Base-by-base conservation (phyloP, 192 early-diverging fungal genomes). In the Chytriomyces confervae region DNA sequence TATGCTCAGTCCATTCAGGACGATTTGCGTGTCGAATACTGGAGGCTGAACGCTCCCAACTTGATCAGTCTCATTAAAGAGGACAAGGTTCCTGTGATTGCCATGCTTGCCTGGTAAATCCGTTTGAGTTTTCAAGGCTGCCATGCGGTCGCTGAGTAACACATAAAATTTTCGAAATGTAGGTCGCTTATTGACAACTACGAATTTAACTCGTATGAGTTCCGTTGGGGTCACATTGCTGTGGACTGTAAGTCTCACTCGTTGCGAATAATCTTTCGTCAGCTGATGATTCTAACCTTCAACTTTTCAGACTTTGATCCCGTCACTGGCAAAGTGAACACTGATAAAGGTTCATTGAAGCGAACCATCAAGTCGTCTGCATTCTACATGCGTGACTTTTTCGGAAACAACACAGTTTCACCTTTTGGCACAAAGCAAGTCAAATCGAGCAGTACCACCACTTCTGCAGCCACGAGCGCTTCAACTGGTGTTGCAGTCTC, bases 111-210 rank as follows among this genome's bases (percentile, higher is more conserved):
- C 5, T 81, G 80, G 80, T 36, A 36, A 36, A 36, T 36, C 36
- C 36, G 36, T 36, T 36, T 3, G 36, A 36, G 36, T 36, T 36
- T 36, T 36, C 36, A 36, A 36, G 36, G 2, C 2, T 36, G 36
- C 36, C 36, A 36, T 3, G 36, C 4, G 2, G 36, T 36, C 36
- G 36, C 36, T 36, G 36, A 36, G 36, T 36, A 36, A 36, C 2
- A 36, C 36, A 36, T 36, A 36, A 36, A 36, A 36, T 36, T 36
- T 36, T 36, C 36, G 36, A 36, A 36, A 36, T 36, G 36, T 36
- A 36, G 36, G 36, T 66, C 61, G 46, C 64, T 81, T 61, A 20
- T 81, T 10, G 80, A 81, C 69, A 81, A 81, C 61, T 81, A 79
- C 49, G 80, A 81, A 49, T 81, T 66, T 47, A 23, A 66, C 7